A percentile compares a stretch with the other conserved stretches of the same genome.
Evolutionary conservation across 768 basidiomycete genomes (phyloP).

Genomic region (Holtermanniella nyarrowii): DNA sequence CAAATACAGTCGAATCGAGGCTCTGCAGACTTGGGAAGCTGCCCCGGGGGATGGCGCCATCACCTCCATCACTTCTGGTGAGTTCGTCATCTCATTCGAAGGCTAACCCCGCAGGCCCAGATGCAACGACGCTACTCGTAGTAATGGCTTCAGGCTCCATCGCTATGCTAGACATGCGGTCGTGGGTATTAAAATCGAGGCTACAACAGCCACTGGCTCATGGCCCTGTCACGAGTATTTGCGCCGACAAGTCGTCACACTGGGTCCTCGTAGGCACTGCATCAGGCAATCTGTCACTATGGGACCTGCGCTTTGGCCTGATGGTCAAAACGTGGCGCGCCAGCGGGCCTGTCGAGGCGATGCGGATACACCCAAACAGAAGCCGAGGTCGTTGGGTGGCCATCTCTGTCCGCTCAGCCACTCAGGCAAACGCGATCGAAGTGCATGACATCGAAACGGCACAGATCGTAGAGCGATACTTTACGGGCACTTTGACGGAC

Average conservation of each 20-base stretch:
- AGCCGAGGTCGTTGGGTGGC: conserved; percentile 85
- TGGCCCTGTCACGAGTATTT: conserved; percentile 76
- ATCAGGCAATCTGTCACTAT: conserved; percentile 71
- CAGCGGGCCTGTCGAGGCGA: conserved; percentile 43
- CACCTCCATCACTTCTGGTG: conserved; percentile 23
- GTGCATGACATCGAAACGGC: conserved; percentile 89
- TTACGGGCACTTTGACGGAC: conserved; percentile 60
- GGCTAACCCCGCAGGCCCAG: neutral
- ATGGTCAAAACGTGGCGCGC: conserved; percentile 79
- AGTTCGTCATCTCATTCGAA: neutral
- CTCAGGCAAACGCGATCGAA: conserved; percentile 50
- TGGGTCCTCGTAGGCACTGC: conserved; percentile 88
- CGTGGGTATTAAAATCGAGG: conserved; percentile 63
- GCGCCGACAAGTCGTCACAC: conserved; percentile 67
- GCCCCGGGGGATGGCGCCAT: conserved; percentile 15
- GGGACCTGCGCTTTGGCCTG: conserved; percentile 92
- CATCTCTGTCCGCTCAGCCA: conserved; percentile 56
- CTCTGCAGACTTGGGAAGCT: conserved; percentile 22
- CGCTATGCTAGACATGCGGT: conserved; percentile 67
- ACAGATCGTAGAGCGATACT: conserved; percentile 68
- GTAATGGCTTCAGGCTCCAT: conserved; percentile 73
- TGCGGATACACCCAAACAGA: conserved; percentile 70
- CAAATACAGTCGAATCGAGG: conserved; percentile 32
- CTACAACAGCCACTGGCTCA: conserved; percentile 77
- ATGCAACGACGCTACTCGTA: conserved; percentile 59